Evolutionary conservation across 1,284 basidiomycete species (phyloP), one percentile per base, ranked within the genome.

Genomic region (Xerocomus nothofagi): DNA sequence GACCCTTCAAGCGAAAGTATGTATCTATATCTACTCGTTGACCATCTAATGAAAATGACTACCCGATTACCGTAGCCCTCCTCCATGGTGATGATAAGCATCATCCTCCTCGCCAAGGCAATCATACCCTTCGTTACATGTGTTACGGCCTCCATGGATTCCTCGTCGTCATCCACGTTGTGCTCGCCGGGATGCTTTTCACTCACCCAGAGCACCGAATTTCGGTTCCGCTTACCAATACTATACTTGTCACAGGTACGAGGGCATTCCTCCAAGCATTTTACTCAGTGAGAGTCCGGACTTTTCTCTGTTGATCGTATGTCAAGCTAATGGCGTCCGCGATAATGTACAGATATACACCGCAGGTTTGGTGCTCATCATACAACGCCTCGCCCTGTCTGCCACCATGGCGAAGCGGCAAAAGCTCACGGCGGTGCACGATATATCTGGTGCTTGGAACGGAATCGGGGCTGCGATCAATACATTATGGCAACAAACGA

Each of bases 381-480:
- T 39, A 6, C 55, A 57, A 24, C 37, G 17, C 0, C 50, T 62
- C 5, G 44, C 50, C 0, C 14, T 56, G 5, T 45, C 30, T 1
- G 30, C 20, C 5, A n/a, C 26, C 1, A 24, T 63, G 38, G 3
- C 23, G 0, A 41, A 39, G 21, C 38, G n/a, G 6, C 58, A 49
- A 30, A 62, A 21, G 0, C 39, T 57, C 27, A 63, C 56, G 1
- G 32, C 44, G 2, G 15, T 56, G 6, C 59, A 60, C 7, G 61
- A 63, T 10, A 40, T 50, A 2, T 39, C 31, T 3, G 34, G 36
- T 0, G 58, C 59, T 1, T 63, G 59, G 59, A 57, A 30, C 0
- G 57, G 61, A 3, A 40, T 61, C 3, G 61, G 59, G 2, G 46
- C 56, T n/a, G 59, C 59, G 0, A 38, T 54, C 8, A 3, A 14